phyloP scores from a whole-genome alignment of 2,329 filamentous ascomycete genomes.

The Penicillium sp. region DNA sequence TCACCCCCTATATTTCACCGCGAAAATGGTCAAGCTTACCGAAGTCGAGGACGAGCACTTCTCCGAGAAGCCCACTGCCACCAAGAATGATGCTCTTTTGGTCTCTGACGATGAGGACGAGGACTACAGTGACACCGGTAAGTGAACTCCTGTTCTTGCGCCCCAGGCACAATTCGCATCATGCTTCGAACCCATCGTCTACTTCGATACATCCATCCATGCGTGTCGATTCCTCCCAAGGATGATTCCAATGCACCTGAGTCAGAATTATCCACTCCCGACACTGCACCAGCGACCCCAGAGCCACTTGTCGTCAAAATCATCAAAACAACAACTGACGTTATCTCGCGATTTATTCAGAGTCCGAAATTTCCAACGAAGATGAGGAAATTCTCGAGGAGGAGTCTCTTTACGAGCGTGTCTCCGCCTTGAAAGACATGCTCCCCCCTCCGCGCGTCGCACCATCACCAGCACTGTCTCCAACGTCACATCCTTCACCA shows the following conservation, averaged over 20 bases:
- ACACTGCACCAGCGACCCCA: not conserved
- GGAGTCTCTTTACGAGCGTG: constrained; percentile 63
- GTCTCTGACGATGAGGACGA: constrained; percentile 57
- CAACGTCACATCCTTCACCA: constrained; percentile 44
- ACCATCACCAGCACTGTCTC: constrained; percentile 61
- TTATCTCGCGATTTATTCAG: constrained; percentile 42
- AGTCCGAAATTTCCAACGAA: constrained; percentile 81
- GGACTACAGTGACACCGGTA: constrained; percentile 91
- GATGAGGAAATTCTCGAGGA: constrained; percentile 62
- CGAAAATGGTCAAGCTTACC: constrained; percentile 86
- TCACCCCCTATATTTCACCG: constrained; percentile 11
- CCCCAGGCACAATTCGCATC: constrained; percentile 6
- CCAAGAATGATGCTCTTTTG: constrained; percentile 55
- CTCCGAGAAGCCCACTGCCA: constrained; percentile 62
- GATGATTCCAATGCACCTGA: not conserved
- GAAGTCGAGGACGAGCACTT: constrained; percentile 98
- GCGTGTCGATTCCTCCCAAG: not conserved
- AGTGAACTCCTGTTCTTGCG: constrained; percentile 25
- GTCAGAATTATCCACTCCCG: not conserved
- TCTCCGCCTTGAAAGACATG: constrained; percentile 72
- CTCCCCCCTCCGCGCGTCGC: constrained; percentile 70
- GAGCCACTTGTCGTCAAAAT: constrained; percentile 2
- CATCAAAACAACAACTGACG: constrained; percentile 6
- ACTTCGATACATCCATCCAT: not conserved
- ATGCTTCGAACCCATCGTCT: not conserved